Evolutionary conservation across 1,139 yeast species (phyloP).

Genomic region (Hemisphaericaspora xylanilytica): DNA sequence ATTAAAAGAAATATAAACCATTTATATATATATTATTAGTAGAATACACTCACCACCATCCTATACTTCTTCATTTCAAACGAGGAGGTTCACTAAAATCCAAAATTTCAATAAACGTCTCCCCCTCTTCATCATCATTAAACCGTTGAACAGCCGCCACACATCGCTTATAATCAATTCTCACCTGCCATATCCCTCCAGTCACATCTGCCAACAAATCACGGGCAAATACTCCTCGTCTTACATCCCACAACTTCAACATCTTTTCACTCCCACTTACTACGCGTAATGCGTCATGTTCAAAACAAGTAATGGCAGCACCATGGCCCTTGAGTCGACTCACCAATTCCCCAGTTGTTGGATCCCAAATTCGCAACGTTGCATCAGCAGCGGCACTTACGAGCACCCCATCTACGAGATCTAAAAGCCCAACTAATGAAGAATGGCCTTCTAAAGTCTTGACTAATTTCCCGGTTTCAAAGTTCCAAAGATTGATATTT

Average conservation of each 20-base stretch:
- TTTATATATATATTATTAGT: too few relatives aligned
- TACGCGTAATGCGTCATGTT: conserved; percentile 79
- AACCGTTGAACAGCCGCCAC: conserved; percentile 88
- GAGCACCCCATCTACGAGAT: conserved; percentile 71
- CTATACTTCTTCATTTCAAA: conserved; percentile 4
- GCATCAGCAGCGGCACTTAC: conserved; percentile 97
- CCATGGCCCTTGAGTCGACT: conserved; percentile 80
- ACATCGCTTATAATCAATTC: conserved; percentile 79
- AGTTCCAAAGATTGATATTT: conserved; percentile 86
- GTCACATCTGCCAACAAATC: conserved; percentile 74
- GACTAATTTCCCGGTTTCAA: conserved; percentile 67
- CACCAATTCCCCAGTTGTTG: conserved; percentile 65
- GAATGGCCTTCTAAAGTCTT: conserved; percentile 80
- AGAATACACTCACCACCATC: neutral
- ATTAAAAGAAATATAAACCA: neutral
- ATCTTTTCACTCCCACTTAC: conserved; percentile 87
- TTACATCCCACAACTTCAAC: conserved; percentile 80
- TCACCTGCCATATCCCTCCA: conserved; percentile 92
- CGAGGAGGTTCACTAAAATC: conserved; percentile 69
- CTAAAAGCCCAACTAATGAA: conserved; percentile 83
- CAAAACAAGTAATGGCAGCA: conserved; percentile 91
- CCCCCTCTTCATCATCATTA: conserved; percentile 45
- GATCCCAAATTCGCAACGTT: conserved; percentile 89
- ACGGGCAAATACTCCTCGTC: conserved; percentile 71
- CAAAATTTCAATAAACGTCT: conserved; percentile 72